These are phyloP conservation scores for Mortierella sp. DNA, from an alignment of 371 early-diverging fungal genomes.

Conservation along the genomic window DNA sequence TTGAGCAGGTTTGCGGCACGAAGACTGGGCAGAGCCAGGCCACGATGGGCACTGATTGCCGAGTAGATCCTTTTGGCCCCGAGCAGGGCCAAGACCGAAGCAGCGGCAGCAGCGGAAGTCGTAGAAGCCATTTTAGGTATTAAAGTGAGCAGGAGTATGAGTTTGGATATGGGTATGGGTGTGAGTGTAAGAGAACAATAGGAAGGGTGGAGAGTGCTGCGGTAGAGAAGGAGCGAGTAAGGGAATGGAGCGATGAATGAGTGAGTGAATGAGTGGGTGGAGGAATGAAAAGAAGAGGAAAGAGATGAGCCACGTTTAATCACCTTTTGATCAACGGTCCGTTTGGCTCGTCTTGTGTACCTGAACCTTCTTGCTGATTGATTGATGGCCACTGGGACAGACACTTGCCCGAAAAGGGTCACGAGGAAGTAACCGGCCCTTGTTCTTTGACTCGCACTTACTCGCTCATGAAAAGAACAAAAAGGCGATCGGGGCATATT, in stretches of 20 bases:
- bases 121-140: conserved; percentile 19
- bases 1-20: conserved; percentile 57
- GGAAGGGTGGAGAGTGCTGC: background rate
- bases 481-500: background rate
- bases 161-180: background rate
- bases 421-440: background rate
- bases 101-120: conserved; percentile 16
- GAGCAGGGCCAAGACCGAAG: conserved; percentile 18
- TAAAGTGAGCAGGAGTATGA: background rate
- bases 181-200: background rate
- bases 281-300: background rate
- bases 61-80: conserved; percentile 24
- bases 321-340: background rate
- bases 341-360: background rate
- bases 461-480: background rate
- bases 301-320: background rate
- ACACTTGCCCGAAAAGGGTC: background rate
- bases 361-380: background rate
- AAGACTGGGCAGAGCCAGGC: conserved; percentile 41
- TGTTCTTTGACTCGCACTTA: background rate
- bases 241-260: background rate
- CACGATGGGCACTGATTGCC: conserved; percentile 27
- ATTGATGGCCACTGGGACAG: background rate
- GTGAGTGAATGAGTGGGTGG: background rate
- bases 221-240: background rate